A percentile compares a stretch with the other conserved stretches of the same genome.
phyloP scores from a whole-genome alignment of 208 protist species.

The Leishmania tarentolae region DNA sequence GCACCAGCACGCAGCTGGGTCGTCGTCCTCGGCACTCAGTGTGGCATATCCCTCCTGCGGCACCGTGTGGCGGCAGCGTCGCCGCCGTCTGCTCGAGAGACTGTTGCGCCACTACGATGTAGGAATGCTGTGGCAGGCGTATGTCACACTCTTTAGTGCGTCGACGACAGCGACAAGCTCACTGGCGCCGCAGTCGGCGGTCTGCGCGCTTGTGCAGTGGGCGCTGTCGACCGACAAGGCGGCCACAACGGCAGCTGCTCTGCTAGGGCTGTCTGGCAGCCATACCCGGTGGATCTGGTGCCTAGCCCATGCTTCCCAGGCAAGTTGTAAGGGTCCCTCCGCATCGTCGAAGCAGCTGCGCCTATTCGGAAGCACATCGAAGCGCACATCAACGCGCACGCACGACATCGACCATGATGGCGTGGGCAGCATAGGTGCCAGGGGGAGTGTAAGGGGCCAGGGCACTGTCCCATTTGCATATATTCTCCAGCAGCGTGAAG shows the following conservation, averaged over 20 bases:
- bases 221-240: constrained; percentile 9
- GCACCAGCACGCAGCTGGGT: background rate
- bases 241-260: constrained; percentile 6
- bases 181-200: constrained; percentile 24
- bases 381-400: background rate
- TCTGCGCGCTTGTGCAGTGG: constrained; percentile 20
- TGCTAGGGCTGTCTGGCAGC: constrained; percentile 3
- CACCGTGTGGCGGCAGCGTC: constrained; percentile 26
- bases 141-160: constrained; percentile 28
- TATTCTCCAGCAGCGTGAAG: constrained; percentile 32
- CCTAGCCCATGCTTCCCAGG: background rate
- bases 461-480: constrained; percentile 23
- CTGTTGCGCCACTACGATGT: constrained; percentile 32
- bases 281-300: constrained; percentile 25
- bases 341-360: background rate
- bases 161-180: constrained; percentile 7
- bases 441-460: background rate
- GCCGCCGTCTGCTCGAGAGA: constrained; percentile 24
- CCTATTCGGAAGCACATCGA: background rate
- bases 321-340: background rate
- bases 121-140: constrained; percentile 33
- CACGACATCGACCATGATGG: background rate
- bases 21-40: background rate
- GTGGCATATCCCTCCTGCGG: background rate
- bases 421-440: background rate